A percentile compares a stretch with the other conserved stretches of the same genome.
Evolutionary conservation across 164 flowering plant genomes (phyloP).

Genomic region (Vitis amurensis): DNA sequence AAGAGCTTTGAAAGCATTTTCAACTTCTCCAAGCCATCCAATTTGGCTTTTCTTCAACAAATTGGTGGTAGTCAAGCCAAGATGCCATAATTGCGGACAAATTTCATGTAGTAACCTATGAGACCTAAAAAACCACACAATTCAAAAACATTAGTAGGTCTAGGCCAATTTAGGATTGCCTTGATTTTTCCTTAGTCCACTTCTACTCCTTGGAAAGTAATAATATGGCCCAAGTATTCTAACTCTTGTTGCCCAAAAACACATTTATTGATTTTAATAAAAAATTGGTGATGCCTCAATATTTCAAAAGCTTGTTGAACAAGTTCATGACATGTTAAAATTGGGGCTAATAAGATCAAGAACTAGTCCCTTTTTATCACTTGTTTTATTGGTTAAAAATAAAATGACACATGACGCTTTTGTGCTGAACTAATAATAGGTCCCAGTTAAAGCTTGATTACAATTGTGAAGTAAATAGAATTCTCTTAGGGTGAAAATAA

Average conservation of each 20-base stretch:
- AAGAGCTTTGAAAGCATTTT: background rate
- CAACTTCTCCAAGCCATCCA: background rate
- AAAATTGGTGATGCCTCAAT: background rate
- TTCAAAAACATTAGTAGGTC: background rate
- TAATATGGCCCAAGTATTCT: no score
- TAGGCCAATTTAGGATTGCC: background rate
- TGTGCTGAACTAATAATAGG: no score
- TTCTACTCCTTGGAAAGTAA: background rate
- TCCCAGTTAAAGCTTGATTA: no score
- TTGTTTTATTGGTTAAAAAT: no score
- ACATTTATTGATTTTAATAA: background rate
- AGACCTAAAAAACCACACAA: conserved; percentile 3
- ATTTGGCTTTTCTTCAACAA: background rate
- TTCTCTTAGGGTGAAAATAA: no score
- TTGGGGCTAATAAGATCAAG: no score
- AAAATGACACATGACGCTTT: no score
- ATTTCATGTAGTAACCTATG: background rate
- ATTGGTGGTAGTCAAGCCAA: background rate
- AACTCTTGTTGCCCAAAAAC: no score
- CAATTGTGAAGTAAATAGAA: no score
- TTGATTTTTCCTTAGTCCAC: background rate
- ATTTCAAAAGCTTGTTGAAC: no score
- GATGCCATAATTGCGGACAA: background rate
- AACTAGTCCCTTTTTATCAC: no score
- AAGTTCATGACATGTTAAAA: no score